Evolutionary conservation across 164 flowering plant species (phyloP).

Genomic region (Euptelea pleiosperma): DNA sequence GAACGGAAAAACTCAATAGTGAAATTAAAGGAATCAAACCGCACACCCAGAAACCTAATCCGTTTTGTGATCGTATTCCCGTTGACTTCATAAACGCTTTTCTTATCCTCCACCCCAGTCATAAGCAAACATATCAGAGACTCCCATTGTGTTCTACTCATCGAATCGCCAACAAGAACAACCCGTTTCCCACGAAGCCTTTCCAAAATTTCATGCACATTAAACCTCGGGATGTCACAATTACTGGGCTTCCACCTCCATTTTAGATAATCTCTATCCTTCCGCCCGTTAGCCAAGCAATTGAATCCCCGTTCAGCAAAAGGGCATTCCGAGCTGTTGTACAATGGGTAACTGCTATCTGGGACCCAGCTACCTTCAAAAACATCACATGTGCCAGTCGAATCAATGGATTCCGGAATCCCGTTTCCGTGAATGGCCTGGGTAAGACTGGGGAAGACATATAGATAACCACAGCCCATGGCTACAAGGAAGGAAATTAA

Average conservation of each 20-base stretch:
- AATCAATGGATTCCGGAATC: slow-evolving; percentile 12
- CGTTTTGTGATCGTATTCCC: slow-evolving; percentile 63
- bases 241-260: slow-evolving; percentile 89
- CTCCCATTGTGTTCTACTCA: slow-evolving; percentile 93
- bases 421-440: slow-evolving; percentile 34
- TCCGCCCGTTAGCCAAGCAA: slow-evolving; percentile 78
- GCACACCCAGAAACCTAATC: slow-evolving; percentile 53
- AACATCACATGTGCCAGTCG: slow-evolving; percentile 44
- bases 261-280: slow-evolving; percentile 52
- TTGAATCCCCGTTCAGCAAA: slow-evolving; percentile 74
- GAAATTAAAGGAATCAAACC: slow-evolving; percentile 52
- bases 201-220: slow-evolving; percentile 37
- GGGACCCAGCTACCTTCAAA: slow-evolving; percentile 73
- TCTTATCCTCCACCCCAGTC: slow-evolving; percentile 69
- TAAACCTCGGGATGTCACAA: slow-evolving; percentile 65
- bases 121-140: slow-evolving; percentile 73
- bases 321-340: slow-evolving; percentile 72
- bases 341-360: slow-evolving; percentile 68
- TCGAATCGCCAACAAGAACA: slow-evolving; percentile 85
- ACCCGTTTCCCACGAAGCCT: slow-evolving; percentile 61
- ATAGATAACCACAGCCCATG: slow-evolving; percentile 43
- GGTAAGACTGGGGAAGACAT: slow-evolving; percentile 46
- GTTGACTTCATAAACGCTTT: slow-evolving; percentile 67
- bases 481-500: slow-evolving; percentile 39
- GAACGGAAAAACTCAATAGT: slow-evolving; percentile 66